Evolutionary conservation across 2,329 filamentous ascomycete genomes (phyloP), one percentile per base, ranked within the genome.

Genomic region (Fusarium setosum): DNA sequence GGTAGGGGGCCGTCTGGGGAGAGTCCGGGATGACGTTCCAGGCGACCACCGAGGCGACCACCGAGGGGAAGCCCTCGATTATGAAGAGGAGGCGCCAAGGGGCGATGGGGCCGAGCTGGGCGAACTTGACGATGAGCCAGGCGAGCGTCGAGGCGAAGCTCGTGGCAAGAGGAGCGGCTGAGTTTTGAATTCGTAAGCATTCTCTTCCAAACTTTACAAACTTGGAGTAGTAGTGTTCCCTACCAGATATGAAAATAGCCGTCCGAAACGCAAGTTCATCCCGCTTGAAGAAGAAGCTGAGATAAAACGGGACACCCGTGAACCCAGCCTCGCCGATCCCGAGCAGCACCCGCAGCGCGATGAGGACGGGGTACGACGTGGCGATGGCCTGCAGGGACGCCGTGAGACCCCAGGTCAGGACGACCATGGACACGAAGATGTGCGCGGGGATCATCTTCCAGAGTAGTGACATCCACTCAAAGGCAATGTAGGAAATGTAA

Each of bases 61-160:
- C 85, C 23, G 91, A 93, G 2, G 94, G 94, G 61, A 96, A 95
- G 2, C 93, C 94, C 76, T 97, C 94, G 12, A 95, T 70, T 8
- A 97, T 83, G 72, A 97, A 96, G 24, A 97, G 83, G 3, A 94
- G 84, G n/a, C 94, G 86, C 94, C 94, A 97, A 5, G 92, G 88
- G 0, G 92, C 91, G 48, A 97, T 89, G 15, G 91, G 91, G 2
- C 86, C 82, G 61, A 83, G 73, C 45, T 86, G 80, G 49, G 88
- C 92, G 13, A 93, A 71, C 70, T 87, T 88, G 49, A 94, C 86
- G 63, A 97, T 95, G 20, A 89, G 73, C 89, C 91, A 93, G 8
- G 94, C 93, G 5, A 97, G 82, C 9, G 86, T 90, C 35, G 92
- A 92, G 0, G 93, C 92, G 73, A 96, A 79, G 2, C 89, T 90